Base-by-base conservation (phyloP, 164 flowering plant species). In the Cinnamomum chago region DNA sequence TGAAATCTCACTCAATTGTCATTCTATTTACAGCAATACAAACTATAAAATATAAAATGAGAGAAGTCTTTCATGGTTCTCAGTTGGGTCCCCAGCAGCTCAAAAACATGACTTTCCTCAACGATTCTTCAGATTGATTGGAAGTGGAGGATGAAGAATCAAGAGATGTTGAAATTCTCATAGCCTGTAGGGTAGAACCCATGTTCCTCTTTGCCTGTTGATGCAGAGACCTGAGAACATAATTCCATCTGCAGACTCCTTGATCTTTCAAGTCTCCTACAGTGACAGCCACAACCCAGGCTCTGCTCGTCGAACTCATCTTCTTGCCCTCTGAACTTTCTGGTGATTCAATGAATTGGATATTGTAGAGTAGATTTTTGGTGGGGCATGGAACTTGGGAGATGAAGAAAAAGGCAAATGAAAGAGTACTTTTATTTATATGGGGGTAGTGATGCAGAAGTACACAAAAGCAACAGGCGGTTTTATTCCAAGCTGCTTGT, bases 71-170 rank as follows among this genome's bases (percentile, higher is more conserved):
- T 40, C 47, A 40, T 24, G 12, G 13, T 64, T 33, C 5, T 76
- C 15, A 85, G 64, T 85, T 82, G 27, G 88, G 86, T 64, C 87
- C 88, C 88, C 89, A 84, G 50, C 85, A 85, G 76, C 87, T 87
- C 83, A 85, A 79, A 72, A 76, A 86, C 88, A 84, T 84, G 65
- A 84, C 86, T 68, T 28, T 86, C 67, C 85, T 78, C 58, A 84
- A 33, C 17, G 85, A 82, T 24, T 83, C 84, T 62, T 84, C 90
- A 2, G 84, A 72, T 58, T 68, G 73, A 51, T 76, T 81, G n/a
- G 18, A 25, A 62, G 62, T 23, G 40, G 70, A 50, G 25, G 70
- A 40, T 62, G 66, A 15, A n/a, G 75, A 24, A 12, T 18, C 24
- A 23, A 18, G 64, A 60, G 64, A 2, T 3, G 64, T 20, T 18